These are phyloP conservation scores for Glomus cerebriforme DNA, from an alignment of 192 early-diverging fungal species.

Conservation along the genomic window DNA sequence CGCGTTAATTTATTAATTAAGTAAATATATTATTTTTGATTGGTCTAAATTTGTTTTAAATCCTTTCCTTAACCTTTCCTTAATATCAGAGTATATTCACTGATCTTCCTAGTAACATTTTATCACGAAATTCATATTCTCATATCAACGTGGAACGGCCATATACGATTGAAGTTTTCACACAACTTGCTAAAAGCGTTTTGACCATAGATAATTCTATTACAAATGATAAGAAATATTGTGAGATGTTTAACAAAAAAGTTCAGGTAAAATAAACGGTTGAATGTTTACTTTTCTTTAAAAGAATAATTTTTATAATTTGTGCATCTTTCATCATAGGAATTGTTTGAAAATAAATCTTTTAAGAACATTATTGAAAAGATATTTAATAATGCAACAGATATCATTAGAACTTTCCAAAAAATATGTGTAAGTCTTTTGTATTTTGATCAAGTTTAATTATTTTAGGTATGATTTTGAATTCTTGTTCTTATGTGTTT, in stretches of 20 bases:
- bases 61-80: background rate
- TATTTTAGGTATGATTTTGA: background rate
- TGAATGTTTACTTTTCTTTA: background rate
- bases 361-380: background rate
- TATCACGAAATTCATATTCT: conserved; percentile 91
- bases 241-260: conserved; percentile 51
- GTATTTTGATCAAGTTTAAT: background rate
- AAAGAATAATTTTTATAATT: background rate
- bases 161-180: conserved; percentile 57
- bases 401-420: background rate
- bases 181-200: conserved; percentile 53
- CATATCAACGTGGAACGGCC: conserved; percentile 72
- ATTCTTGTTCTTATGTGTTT: background rate
- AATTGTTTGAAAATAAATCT: conserved; percentile 1
- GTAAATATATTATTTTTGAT: too few relatives aligned
- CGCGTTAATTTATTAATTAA: background rate
- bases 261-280: conserved; percentile 41
- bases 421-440: conserved; percentile 15
- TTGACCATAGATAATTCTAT: conserved; percentile 38
- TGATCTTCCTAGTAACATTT: conserved; percentile 91
- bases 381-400: conserved; percentile 15
- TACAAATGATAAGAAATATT: conserved; percentile 32
- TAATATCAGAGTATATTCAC: conserved; percentile 72
- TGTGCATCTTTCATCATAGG: background rate
- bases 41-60: background rate